Base-by-base conservation (phyloP, 805 yeast genomes). In the Ogataea trehalophila region DNA sequence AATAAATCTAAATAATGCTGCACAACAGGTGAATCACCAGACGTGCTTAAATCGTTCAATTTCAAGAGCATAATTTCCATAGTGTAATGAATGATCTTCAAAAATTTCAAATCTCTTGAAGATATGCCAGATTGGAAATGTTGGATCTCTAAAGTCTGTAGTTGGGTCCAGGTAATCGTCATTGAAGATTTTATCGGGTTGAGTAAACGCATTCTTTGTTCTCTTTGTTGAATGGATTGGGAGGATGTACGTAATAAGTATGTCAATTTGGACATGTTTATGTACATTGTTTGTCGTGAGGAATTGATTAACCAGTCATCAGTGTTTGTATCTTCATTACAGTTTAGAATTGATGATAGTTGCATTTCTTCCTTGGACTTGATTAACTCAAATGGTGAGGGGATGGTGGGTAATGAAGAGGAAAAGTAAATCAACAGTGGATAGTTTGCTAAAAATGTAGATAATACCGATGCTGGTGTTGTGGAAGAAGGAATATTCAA, bases 201-300 rank as follows among this genome's bases (percentile, higher is more conserved):
- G 8, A 44, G n/a, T 8, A 15, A 7, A 15, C n/a, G 9, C 14
- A 14, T 16, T 6, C 33, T 16, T 7, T 37, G 29, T 14, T 31
- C 20, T 5, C 9, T 6, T 11, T n/a, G 33, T 39, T 14, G 42
- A 11, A 29, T 33, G 35, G 11, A 26, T 11, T 26, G 31, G 3
- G 31, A 26, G 3, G 31, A 36, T 48, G 46, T 48, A 29, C 58
- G 43, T n/a, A 69, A 54, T 15, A 73, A 49, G 70, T 70, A 73
- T 0, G 68, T 54, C 13, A 71, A 55, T 48, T 74, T 73, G 23
- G 72, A 67, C 13, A 66, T 37, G 35, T 67, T 56, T 43, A 71
- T 75, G 47, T 18, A 37, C 13, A 37, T 17, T 5, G 44, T 14
- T 36, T 22, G 33, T 5, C 18, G 23, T n/a, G 42, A 17, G 5